These are phyloP conservation scores for Raffaelea arxii DNA, from an alignment of 2,329 filamentous ascomycete species.

Conservation along the genomic window DNA sequence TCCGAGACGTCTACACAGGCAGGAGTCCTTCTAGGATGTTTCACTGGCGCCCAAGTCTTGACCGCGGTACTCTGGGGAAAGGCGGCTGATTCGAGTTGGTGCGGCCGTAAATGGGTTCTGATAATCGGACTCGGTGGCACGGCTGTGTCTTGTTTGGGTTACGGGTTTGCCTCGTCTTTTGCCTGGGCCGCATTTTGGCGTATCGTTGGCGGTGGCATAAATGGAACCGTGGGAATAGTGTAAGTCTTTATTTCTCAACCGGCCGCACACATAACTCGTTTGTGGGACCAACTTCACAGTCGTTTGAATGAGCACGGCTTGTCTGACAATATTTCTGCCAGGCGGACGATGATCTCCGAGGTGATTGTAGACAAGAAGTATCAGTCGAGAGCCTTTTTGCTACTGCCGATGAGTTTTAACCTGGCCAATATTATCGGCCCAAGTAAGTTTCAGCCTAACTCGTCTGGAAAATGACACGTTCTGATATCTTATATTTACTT, in stretches of 20 bases:
- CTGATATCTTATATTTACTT: background rate
- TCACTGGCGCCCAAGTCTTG: conserved; percentile 63
- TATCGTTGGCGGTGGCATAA: conserved; percentile 49
- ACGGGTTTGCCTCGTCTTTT: conserved; percentile 62
- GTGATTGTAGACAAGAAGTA: conserved; percentile 38
- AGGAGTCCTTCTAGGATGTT: conserved; percentile 60
- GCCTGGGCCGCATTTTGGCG: conserved; percentile 55
- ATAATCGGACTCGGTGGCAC: conserved; percentile 60
- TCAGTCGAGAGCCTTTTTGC: conserved; percentile 36
- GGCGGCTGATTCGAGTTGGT: conserved; percentile 46
- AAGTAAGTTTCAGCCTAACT: conserved; percentile 19
- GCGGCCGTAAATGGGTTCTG: conserved; percentile 61
- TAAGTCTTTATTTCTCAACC: no score
- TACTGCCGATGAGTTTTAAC: conserved; percentile 39
- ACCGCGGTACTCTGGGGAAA: conserved; percentile 68
- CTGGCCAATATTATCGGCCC: conserved; percentile 35
- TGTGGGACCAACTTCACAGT: no score
- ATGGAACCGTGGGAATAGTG: conserved; percentile 40
- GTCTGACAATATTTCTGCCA: background rate
- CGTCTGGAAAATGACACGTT: background rate
- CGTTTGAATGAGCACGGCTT: no score
- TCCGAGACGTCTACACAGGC: conserved; percentile 40
- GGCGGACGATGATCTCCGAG: conserved; percentile 35
- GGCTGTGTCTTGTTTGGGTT: conserved; percentile 56
- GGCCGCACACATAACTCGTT: no score